phyloP scores from a whole-genome alignment of 495 filamentous ascomycete genomes.

The Glonium stellatum region DNA sequence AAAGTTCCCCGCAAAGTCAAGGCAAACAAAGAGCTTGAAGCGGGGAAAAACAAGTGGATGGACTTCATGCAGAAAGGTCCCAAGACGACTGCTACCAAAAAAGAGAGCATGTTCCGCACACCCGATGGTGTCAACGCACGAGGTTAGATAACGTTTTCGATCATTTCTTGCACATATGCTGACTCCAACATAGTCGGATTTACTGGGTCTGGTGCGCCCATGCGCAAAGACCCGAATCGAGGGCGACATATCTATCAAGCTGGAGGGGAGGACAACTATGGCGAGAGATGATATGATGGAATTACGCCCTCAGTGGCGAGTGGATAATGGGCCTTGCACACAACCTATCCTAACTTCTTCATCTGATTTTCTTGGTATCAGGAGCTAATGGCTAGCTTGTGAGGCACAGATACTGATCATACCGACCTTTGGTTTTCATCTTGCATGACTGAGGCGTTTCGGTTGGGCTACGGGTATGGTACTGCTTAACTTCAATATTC shows the following conservation, averaged over 20 bases:
- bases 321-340: background rate
- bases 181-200: slow-evolving; percentile 68
- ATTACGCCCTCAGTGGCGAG: background rate
- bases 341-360: background rate
- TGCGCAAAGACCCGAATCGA: slow-evolving; percentile 83
- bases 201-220: slow-evolving; percentile 85
- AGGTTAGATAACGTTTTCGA: slow-evolving; percentile 50
- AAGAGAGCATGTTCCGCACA: slow-evolving; percentile 96
- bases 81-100: slow-evolving; percentile 62
- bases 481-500: background rate
- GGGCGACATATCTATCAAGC: slow-evolving; percentile 82
- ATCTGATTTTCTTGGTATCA: background rate
- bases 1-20: slow-evolving; percentile 81
- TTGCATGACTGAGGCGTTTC: background rate
- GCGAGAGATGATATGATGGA: background rate
- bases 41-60: slow-evolving; percentile 89
- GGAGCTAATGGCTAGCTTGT: slow-evolving; percentile 1
- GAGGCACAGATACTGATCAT: background rate
- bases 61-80: slow-evolving; percentile 79
- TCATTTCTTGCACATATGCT: slow-evolving; percentile 26
- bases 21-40: slow-evolving; percentile 77
- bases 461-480: background rate
- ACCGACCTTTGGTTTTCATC: background rate
- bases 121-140: slow-evolving; percentile 75
- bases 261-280: slow-evolving; percentile 51